Base-by-base conservation (phyloP, 768 basidiomycete genomes). In the Ramaria rubella region DNA sequence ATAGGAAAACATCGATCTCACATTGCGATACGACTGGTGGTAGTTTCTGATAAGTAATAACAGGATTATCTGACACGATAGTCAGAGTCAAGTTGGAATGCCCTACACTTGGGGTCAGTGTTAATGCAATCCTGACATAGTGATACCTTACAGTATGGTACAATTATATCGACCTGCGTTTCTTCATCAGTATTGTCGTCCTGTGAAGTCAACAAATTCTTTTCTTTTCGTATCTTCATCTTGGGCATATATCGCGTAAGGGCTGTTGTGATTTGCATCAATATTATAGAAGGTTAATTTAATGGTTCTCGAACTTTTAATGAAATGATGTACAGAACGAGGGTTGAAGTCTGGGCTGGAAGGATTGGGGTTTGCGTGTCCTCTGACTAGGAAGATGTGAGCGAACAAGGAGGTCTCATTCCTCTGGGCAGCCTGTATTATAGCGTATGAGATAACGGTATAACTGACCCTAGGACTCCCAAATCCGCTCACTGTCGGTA, bases 201-300 rank as follows among this genome's bases (percentile, higher is more conserved):
- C 50, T 80, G 77, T 60, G 70, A 67, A n/a, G 59, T 63, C 19
- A 97, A 72, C 12, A 99, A 80, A 55, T 83, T 93, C 72, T 94
- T 90, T 69, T 85, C 85, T 64, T 90, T 93, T 30, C 93, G 79
- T 8, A 79, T 69, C 67, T 87, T 93, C 21, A 73, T 63, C 63
- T 81, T 86, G 5, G 86, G 80, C 30, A 87, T 63, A 68, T 93
- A 94, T n/a, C 89, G 83, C 1, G 91, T 95, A 60, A 99, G 73
- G 27, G 87, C 94, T 96, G 55, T 26, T 46, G 34, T 34, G 11
- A 31, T 17, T 11, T 45, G n/a, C 19, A 17, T 21, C 8, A 33
- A 31, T 31, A 2, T 33, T 21, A 17, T 8, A 5, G 6, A 51
- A 40, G 26, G 55, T 7, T 31, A 59, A 33, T 19, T 8, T 38